These are phyloP conservation scores for Auricularia heimuer DNA, from an alignment of 768 basidiomycete genomes.

Conservation along the genomic window DNA sequence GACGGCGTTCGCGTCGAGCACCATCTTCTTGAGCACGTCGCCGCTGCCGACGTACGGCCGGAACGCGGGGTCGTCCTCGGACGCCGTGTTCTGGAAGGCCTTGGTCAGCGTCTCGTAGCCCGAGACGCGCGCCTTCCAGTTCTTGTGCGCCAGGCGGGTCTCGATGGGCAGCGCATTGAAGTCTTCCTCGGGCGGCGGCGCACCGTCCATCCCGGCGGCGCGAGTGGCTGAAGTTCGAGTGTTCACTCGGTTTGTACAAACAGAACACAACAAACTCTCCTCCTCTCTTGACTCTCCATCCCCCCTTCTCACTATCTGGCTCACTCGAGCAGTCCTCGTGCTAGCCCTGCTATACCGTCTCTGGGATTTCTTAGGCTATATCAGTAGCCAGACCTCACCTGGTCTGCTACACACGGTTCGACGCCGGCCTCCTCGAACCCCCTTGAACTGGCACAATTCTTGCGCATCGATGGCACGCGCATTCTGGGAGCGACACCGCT, in stretches of 20 bases:
- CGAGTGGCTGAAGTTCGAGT: conserved; percentile 2
- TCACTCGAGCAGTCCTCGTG: no score
- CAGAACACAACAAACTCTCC: not conserved
- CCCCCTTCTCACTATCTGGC: not conserved
- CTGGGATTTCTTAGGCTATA: no score
- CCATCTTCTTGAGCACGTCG: conserved; percentile 78
- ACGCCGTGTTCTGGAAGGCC: conserved; percentile 79
- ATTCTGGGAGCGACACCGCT: no score
- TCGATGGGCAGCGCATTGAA: conserved; percentile 68
- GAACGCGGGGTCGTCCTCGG: conserved; percentile 91
- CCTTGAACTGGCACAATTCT: no score
- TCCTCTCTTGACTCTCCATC: not conserved
- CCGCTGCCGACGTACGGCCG: conserved; percentile 73
- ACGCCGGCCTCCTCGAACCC: no score
- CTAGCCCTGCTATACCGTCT: no score
- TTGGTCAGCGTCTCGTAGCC: conserved; percentile 84
- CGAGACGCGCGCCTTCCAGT: conserved; percentile 96
- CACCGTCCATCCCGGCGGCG: conserved; percentile 62
- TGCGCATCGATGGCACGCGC: no score
- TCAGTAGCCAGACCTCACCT: no score
- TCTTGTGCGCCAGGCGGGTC: conserved; percentile 86
- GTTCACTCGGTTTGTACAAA: not conserved
- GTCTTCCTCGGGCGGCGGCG: conserved; percentile 88
- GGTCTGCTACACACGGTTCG: no score
- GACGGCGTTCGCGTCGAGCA: conserved; percentile 85